Conservation (phyloP, 768 basidiomycete species). For the Pholiota molesta region DNA sequence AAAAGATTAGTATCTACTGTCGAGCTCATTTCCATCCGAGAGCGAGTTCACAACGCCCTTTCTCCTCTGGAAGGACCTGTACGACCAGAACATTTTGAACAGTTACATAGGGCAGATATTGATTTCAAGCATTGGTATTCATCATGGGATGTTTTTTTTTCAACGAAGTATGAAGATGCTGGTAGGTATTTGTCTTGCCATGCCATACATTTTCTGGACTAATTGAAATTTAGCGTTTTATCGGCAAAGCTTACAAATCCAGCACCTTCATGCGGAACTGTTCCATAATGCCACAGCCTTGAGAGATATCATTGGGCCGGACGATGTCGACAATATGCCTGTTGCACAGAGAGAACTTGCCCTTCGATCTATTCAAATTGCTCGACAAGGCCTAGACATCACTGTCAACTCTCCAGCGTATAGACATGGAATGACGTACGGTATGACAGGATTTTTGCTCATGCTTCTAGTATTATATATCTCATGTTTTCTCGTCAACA, state of each 20-base stretch:
- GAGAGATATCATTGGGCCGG: conserved; percentile 80
- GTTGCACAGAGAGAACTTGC: conserved; percentile 77
- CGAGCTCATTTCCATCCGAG: conserved; percentile 88
- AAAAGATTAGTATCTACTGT: conserved; percentile 95
- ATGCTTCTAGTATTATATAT: conserved; percentile 1
- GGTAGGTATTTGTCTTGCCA: conserved; percentile 42
- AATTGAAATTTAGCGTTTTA: conserved; percentile 68
- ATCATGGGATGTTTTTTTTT: conserved; percentile 79
- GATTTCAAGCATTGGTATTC: conserved; percentile 85
- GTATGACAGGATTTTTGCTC: conserved; percentile 40
- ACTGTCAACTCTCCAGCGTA: conserved; percentile 85
- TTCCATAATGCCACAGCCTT: conserved; percentile 86
- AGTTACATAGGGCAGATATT: conserved; percentile 71
- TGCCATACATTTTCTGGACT: neutral
- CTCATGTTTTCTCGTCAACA: conserved; percentile 28
- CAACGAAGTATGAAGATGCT: conserved; percentile 82
- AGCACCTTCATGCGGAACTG: conserved; percentile 83
- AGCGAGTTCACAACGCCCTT: conserved; percentile 81
- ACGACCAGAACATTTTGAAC: conserved; percentile 66
- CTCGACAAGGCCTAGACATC: conserved; percentile 79
- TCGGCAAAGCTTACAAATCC: conserved; percentile 85
- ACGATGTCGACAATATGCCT: conserved; percentile 87
- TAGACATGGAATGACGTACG: conserved; percentile 90
- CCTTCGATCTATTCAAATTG: conserved; percentile 81
- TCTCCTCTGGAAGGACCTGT: conserved; percentile 81